Conservation (phyloP, 371 early-diverging fungal genomes). For the Syncephalastrum monosporum region DNA sequence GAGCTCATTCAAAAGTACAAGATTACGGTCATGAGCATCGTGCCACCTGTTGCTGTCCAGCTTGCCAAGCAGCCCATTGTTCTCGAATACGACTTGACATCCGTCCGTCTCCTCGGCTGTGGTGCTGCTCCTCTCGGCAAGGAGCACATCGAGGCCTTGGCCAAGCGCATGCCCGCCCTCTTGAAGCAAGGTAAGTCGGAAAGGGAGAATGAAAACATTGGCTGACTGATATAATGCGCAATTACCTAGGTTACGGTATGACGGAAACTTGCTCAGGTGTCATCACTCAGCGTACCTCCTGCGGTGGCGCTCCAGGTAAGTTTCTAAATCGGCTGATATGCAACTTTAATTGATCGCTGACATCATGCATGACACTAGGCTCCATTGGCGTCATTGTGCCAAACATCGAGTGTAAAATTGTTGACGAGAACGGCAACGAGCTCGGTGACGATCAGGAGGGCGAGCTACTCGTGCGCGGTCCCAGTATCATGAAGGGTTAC, state of each 20-base stretch:
- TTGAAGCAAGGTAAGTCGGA: constrained; percentile 34
- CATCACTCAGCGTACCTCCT: constrained; percentile 16
- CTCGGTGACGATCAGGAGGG: constrained; percentile 59
- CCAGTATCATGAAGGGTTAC: constrained; percentile 52
- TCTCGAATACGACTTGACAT: constrained; percentile 63
- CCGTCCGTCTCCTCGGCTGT: constrained; percentile 57
- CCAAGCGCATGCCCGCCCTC: constrained; percentile 49
- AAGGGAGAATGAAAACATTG: neutral
- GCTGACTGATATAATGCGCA: too few species aligned
- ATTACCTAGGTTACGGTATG: constrained; percentile 66
- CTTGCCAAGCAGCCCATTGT: constrained; percentile 69
- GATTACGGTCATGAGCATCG: constrained; percentile 71
- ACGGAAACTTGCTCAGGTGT: constrained; percentile 60
- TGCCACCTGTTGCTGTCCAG: constrained; percentile 76
- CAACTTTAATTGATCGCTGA: neutral
- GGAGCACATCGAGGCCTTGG: constrained; percentile 52
- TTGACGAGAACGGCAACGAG: constrained; percentile 59
- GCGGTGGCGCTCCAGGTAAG: constrained; percentile 18
- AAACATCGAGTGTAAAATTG: constrained; percentile 64
- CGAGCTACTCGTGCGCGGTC: constrained; percentile 69
- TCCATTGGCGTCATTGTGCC: constrained; percentile 69
- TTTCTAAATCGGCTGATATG: constrained; percentile 2
- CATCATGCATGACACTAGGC: constrained; percentile 30
- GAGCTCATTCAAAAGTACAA: constrained; percentile 62
- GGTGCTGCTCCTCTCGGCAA: constrained; percentile 85